Evolutionary conservation across 805 yeast species (phyloP).

Genomic region (Monosporozyma solicola): DNA sequence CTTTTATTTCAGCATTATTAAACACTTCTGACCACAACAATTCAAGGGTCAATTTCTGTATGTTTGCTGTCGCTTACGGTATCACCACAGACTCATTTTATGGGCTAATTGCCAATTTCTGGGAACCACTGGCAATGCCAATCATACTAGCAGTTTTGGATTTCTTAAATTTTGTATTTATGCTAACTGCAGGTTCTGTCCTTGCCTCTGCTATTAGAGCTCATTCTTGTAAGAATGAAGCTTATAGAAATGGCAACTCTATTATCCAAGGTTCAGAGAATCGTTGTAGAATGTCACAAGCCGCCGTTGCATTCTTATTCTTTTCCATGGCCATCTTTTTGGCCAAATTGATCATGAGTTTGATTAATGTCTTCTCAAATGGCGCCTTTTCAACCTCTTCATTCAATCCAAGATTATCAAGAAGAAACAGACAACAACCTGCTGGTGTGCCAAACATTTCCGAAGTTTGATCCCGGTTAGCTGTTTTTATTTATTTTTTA

Average conservation of each 20-base stretch:
- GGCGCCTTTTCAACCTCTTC: conserved; percentile 13
- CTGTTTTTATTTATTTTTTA: background rate
- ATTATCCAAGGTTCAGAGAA: conserved; percentile 67
- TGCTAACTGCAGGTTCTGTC: conserved; percentile 90
- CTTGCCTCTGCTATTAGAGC: conserved; percentile 80
- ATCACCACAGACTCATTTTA: conserved; percentile 69
- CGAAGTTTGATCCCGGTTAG: conserved; percentile 50
- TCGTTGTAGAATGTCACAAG: conserved; percentile 94
- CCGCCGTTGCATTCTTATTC: conserved; percentile 71
- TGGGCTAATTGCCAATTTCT: conserved; percentile 66
- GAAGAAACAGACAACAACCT: conserved; percentile 20
- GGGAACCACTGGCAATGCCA: conserved; percentile 77
- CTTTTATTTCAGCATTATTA: conserved; percentile 78
- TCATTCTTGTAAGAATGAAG: conserved; percentile 71
- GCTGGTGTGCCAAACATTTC: conserved; percentile 79
- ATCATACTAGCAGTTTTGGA: conserved; percentile 62
- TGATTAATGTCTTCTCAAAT: conserved; percentile 40
- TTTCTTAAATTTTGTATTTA: conserved; percentile 80
- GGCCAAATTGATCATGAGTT: conserved; percentile 47
- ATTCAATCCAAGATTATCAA: conserved; percentile 15
- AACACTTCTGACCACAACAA: conserved; percentile 46
- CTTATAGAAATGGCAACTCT: conserved; percentile 54
- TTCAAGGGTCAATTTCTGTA: conserved; percentile 79
- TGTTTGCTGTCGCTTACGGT: conserved; percentile 83
- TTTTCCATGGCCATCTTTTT: conserved; percentile 71